Base-by-base conservation (phyloP, 2,329 filamentous ascomycete species). In the Periconia macrospinosa region DNA sequence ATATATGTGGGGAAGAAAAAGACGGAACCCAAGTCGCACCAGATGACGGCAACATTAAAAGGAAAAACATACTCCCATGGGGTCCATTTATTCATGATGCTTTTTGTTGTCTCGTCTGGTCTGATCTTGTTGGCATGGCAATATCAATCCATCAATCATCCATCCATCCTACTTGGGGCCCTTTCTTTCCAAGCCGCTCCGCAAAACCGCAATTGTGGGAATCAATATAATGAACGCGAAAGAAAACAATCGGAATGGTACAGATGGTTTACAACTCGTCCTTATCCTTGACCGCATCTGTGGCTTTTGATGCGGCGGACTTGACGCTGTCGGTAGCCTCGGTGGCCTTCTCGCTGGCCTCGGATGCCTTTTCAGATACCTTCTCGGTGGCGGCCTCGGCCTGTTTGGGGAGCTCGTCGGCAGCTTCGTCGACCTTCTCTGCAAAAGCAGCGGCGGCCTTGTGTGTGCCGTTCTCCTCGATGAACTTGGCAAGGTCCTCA, bases 401-500 rank as follows among this genome's bases (percentile, higher is more conserved):
- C 63, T 79, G 76, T 62, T 76, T 69, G 54, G 73, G 71, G 68
- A 75, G 73, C 47, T 80, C 76, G 75, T 62, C 73, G 56, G 70
- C 73, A 54, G 76, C 70, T 30, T 74, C 75, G 49, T 79, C 76
- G 61, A 76, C 78, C 72, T 87, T 81, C 65, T 84, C 82, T 65
- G 82, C 82, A 66, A 81, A 79, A 52, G 81, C 77, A 58, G 88
- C 86, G 67, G 88, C 86, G 61, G 90, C 86, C 77, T 89, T 86
- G 83, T 95, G 85, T 79, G 92, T 94, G 78, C 94, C 94, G 76
- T 94, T 96, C 83, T 97, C 92, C 79, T 91, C 87, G 76, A 99
- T 85, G 81, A 99, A 99, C 69, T 88, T 84, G 70, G 90, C 88
- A 56, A 99, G 85, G 75, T 97, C 94, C 81, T 96, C 91, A 52